These are phyloP conservation scores for Claviceps quebecensis DNA, from an alignment of 2,329 filamentous ascomycete genomes.

Conservation along the genomic window DNA sequence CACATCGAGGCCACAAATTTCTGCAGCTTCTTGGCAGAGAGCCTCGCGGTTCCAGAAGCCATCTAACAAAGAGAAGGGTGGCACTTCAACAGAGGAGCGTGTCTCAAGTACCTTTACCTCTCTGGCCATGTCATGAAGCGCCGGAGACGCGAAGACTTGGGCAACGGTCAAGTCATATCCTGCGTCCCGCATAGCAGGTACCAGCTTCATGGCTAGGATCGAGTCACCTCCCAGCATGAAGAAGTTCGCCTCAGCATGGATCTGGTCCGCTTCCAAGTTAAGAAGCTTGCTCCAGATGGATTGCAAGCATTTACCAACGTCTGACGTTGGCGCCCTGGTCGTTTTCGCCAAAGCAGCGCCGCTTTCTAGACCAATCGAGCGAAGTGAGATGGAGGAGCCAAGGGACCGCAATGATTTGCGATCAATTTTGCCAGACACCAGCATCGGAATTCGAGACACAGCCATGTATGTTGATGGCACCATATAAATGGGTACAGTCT, in stretches of 20 bases:
- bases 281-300: constrained; percentile 1
- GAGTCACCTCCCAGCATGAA: constrained; percentile 3
- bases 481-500: not conserved
- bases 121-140: not conserved
- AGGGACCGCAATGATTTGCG: not conserved
- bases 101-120: not conserved
- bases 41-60: not conserved
- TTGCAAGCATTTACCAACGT: not conserved
- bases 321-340: not conserved
- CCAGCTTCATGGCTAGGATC: constrained; percentile 1
- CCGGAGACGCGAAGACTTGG: not conserved
- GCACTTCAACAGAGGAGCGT: not conserved
- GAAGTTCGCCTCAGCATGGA: not conserved
- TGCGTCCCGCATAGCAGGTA: not conserved
- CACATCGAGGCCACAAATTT: constrained; percentile 6
- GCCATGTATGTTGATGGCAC: constrained; percentile 1
- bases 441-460: constrained; percentile 1
- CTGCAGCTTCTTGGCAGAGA: constrained; percentile 1
- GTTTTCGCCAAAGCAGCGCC: not conserved
- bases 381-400: not conserved
- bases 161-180: constrained; percentile 1
- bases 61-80: constrained; percentile 1
- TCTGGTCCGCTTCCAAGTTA: not conserved
- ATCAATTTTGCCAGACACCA: not conserved
- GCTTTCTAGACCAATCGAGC: not conserved